Evolutionary conservation across 2,329 filamentous ascomycete species (phyloP).

Genomic region (Phaeophleospora eucalypticola): DNA sequence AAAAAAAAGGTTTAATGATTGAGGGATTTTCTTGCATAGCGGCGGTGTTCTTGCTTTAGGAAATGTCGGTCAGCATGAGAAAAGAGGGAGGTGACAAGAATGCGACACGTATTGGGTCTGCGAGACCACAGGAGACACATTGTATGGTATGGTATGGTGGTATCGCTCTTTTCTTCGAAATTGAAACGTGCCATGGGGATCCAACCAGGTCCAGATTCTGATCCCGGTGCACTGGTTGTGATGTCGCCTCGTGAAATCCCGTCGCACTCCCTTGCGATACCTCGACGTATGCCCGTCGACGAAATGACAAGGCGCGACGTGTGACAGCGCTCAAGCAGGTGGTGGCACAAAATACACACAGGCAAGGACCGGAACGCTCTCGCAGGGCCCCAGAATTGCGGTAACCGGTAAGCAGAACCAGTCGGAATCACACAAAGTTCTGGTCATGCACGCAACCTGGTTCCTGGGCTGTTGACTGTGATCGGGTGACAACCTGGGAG

Average conservation of each 20-base stretch:
- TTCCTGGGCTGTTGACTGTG: constrained; percentile 16
- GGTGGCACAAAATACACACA: constrained; percentile 10
- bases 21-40: constrained; percentile 12
- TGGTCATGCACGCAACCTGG: constrained; percentile 13
- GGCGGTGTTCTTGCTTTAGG: constrained; percentile 1
- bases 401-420: constrained; percentile 15
- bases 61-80: constrained; percentile 15
- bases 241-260: constrained; percentile 9
- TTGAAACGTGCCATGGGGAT: constrained; percentile 1
- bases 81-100: constrained; percentile 1
- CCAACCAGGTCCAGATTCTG: constrained; percentile 5
- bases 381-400: constrained; percentile 11
- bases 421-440: constrained; percentile 10
- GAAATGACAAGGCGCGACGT: constrained; percentile 20
- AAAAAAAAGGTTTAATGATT: no score
- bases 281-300: constrained; percentile 16
- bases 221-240: constrained; percentile 2
- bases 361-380: constrained; percentile 8
- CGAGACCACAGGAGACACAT: constrained; percentile 1
- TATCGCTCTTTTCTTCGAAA: constrained; percentile 2
- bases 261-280: constrained; percentile 17
- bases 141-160: constrained; percentile 10
- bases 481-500: constrained; percentile 16
- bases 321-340: constrained; percentile 13
- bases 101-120: neutral